These are phyloP conservation scores for Gleditsia sinensis DNA, from an alignment of 306 rosid genomes.

Conservation along the genomic window DNA sequence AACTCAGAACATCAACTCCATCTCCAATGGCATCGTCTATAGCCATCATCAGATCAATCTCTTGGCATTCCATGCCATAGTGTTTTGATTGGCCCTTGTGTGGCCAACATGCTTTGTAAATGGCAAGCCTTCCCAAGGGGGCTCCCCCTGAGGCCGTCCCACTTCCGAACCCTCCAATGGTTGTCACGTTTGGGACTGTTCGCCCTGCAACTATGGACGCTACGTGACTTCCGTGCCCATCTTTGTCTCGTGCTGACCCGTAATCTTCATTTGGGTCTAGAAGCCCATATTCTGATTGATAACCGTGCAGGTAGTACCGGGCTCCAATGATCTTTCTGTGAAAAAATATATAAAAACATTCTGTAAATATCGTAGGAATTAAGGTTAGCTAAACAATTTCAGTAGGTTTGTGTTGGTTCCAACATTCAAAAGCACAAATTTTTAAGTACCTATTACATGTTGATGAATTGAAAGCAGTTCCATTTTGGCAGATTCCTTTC, in stretches of 20 bases:
- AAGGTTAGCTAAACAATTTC: too few relatives aligned
- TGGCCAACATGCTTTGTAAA: constrained; percentile 93
- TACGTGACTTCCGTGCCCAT: constrained; percentile 88
- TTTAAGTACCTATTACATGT: constrained; percentile 74
- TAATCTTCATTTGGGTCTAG: constrained; percentile 56
- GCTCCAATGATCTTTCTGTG: constrained; percentile 87
- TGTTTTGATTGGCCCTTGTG: constrained; percentile 50
- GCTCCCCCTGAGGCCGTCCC: constrained; percentile 85
- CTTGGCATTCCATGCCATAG: constrained; percentile 61
- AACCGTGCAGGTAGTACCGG: constrained; percentile 70
- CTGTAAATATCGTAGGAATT: too few relatives aligned
- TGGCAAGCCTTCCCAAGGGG: constrained; percentile 69
- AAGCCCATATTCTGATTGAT: constrained; percentile 46
- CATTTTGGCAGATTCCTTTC: constrained; percentile 79
- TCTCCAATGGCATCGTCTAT: constrained; percentile 88
- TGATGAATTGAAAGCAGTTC: constrained; percentile 59
- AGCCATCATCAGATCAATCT: constrained; percentile 76
- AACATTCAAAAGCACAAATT: too few relatives aligned
- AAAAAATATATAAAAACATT: too few relatives aligned
- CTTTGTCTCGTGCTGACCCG: constrained; percentile 76
- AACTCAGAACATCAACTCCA: constrained; percentile 73
- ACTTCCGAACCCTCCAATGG: constrained; percentile 64
- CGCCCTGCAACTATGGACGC: constrained; percentile 83
- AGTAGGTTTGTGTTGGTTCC: too few relatives aligned
- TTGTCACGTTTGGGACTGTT: constrained; percentile 43